Conservation (phyloP, 495 filamentous ascomycete genomes). For the Alectoria sarmentosa region DNA sequence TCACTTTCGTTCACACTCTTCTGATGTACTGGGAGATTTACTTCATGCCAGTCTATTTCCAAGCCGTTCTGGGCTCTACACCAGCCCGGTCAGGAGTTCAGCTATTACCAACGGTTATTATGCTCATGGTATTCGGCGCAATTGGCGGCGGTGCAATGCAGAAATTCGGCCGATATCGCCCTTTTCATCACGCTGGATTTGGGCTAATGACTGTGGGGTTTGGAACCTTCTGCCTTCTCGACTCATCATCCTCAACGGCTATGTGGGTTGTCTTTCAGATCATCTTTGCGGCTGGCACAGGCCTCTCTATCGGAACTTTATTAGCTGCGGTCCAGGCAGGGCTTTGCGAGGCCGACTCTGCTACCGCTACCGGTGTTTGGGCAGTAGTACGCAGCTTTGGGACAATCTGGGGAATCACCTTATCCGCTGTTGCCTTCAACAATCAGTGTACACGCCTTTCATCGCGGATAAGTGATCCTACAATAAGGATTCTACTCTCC, state of each 20-base stretch:
- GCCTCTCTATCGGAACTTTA: constrained; percentile 29
- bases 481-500: background rate
- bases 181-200: constrained; percentile 37
- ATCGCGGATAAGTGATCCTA: constrained; percentile 7
- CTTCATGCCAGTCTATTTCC: constrained; percentile 46
- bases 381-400: constrained; percentile 43
- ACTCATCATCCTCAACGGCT: constrained; percentile 23
- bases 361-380: constrained; percentile 38
- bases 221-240: constrained; percentile 37
- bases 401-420: constrained; percentile 42
- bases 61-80: constrained; percentile 31
- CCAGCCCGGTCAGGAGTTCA: constrained; percentile 34
- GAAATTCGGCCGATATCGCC: constrained; percentile 40
- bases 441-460: constrained; percentile 26
- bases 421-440: constrained; percentile 47
- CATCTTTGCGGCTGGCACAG: constrained; percentile 29
- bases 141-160: constrained; percentile 32
- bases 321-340: constrained; percentile 37
- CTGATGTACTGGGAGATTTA: constrained; percentile 34
- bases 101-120: constrained; percentile 33
- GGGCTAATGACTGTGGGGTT: constrained; percentile 35
- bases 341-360: constrained; percentile 34
- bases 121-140: constrained; percentile 31
- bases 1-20: constrained; percentile 26
- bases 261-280: constrained; percentile 33